Evolutionary conservation across 768 basidiomycete genomes (phyloP), one percentile per base, ranked within the genome.

Genomic region (Botryobasidium botryosum): DNA sequence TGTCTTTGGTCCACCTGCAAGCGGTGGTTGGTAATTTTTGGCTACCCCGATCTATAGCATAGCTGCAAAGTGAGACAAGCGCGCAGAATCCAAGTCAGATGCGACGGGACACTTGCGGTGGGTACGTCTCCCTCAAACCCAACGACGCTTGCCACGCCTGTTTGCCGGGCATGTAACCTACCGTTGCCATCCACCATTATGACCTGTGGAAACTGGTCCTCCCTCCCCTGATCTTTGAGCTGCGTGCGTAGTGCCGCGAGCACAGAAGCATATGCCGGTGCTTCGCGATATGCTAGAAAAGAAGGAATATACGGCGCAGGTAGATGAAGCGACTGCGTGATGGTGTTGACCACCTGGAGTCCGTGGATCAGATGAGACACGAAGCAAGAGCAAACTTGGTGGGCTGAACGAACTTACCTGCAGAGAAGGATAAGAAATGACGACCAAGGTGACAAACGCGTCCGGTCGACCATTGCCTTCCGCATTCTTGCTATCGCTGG

Each of bases 131-230:
- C 46, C 28, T 50, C 36, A 3, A 57, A 45, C 6, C 58, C 58
- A 0, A 58, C 47, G 4, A 49, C 52, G 4, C 50, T 51, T 2
- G 57, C 58, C 5, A 52, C 49, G 3, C 58, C 58, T 8, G 57
- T 53, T 44, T 57, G 44, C 1, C 58, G 46, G 3, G 48, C 47
- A 35, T 59, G 58, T 29, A 53, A 45, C 8, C 58, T 24, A 1
- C 58, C 58, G 41, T 59, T 59, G 3, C 58, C 58, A 21, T 59
- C 58, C 1, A 57, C 52, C 13, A 59, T 39, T 12, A 58, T 44
- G 6, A 59, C 28, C 31, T 59, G 57, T 12, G 57, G 57, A 8
- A 53, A 51, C 12, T 48, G n/a, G 1, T 46, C 39, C 4, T n/a
- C 35, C 38, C 41, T 40, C 6, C 33, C 38, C 21, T 33, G 33